Evolutionary conservation across 2,329 filamentous ascomycete genomes (phyloP).

Genomic region (Fusarium bactridioides): DNA sequence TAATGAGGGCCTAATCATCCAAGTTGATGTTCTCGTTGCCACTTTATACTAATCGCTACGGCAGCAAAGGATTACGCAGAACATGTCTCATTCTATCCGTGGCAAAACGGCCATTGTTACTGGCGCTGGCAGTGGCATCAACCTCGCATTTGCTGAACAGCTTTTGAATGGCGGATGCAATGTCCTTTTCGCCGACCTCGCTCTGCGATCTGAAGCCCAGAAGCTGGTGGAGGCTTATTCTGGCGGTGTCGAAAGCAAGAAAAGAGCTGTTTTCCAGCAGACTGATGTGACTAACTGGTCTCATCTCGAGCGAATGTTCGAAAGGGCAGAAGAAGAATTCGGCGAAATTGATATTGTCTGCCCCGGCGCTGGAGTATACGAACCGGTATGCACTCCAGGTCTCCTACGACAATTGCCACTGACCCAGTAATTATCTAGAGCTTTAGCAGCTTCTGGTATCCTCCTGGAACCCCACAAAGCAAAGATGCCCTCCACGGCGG

Average conservation of each 20-base stretch:
- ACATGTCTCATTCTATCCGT: background rate
- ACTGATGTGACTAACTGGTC: background rate
- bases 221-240: background rate
- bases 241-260: background rate
- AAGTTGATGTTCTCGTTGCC: background rate
- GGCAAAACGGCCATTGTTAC: background rate
- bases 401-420: background rate
- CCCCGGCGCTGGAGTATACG: background rate
- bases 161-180: background rate
- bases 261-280: background rate
- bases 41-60: background rate
- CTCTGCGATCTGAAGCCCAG: background rate
- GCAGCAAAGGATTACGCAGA: background rate
- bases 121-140: background rate
- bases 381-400: background rate
- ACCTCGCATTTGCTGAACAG: background rate
- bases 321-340: background rate
- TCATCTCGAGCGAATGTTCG: background rate
- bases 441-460: background rate
- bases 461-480: background rate
- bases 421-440: background rate
- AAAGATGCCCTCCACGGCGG: background rate
- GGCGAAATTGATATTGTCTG: background rate
- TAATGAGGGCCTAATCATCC: background rate
- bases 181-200: background rate